A percentile compares a stretch with the other conserved stretches of the same genome.
phyloP scores from a whole-genome alignment of 257 asterid species.

The Paulownia fortunei region DNA sequence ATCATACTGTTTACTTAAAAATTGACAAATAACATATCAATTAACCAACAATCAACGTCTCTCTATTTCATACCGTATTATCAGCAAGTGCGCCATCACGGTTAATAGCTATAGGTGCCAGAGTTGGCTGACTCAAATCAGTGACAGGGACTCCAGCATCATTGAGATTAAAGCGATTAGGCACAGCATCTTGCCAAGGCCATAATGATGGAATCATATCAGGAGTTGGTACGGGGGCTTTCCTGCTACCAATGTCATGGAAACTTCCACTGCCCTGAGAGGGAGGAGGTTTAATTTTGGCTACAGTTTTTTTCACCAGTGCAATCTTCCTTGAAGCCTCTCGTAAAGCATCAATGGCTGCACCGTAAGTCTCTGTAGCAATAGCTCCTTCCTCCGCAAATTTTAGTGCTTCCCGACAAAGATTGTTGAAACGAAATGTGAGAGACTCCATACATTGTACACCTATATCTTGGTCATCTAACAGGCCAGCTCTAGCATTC shows the following conservation, averaged over 20 bases:
- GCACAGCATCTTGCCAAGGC: slow-evolving; percentile 68
- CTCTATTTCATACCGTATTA: slow-evolving; percentile 51
- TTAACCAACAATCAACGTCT: slow-evolving; percentile 4
- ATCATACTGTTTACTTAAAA: slow-evolving; percentile 14
- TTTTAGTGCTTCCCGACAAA: slow-evolving; percentile 63
- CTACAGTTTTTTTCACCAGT: slow-evolving; percentile 48
- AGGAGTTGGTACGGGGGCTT: slow-evolving; percentile 43
- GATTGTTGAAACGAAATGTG: slow-evolving; percentile 63
- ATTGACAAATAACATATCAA: not conserved
- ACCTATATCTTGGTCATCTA: slow-evolving; percentile 50
- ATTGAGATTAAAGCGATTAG: slow-evolving; percentile 58
- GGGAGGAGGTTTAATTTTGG: slow-evolving; percentile 48
- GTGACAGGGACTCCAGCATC: slow-evolving; percentile 51
- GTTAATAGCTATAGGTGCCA: slow-evolving; percentile 64
- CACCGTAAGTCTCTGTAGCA: slow-evolving; percentile 61
- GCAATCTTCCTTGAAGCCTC: slow-evolving; percentile 71
- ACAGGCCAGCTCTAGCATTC: slow-evolving; percentile 54
- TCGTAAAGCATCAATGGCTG: slow-evolving; percentile 61
- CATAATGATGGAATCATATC: slow-evolving; percentile 56
- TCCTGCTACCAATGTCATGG: slow-evolving; percentile 53
- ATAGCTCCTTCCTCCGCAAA: slow-evolving; percentile 77
- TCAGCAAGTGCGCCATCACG: slow-evolving; percentile 70
- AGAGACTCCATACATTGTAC: slow-evolving; percentile 47
- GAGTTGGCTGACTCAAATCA: slow-evolving; percentile 58
- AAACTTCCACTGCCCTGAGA: slow-evolving; percentile 52